A percentile compares a stretch with the other conserved stretches of the same genome.
These are phyloP conservation scores for Chiua virens DNA, from an alignment of 768 basidiomycete species.

Conservation along the genomic window DNA sequence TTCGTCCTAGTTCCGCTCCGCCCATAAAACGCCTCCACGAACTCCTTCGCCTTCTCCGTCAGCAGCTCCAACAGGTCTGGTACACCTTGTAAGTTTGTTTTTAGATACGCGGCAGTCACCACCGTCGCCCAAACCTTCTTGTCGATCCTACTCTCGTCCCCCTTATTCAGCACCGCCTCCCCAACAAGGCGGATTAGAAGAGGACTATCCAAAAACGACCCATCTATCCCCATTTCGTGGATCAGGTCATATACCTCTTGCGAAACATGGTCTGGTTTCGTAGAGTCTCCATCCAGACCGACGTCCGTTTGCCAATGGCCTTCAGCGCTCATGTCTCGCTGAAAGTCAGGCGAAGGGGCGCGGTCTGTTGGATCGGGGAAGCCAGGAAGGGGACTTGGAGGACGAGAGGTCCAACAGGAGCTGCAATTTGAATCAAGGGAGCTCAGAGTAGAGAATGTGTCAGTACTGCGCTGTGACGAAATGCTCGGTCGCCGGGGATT, in stretches of 20 bases:
- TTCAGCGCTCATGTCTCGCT: not conserved
- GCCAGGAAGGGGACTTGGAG: conserved; percentile 21
- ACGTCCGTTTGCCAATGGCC: not conserved
- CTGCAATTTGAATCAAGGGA: conserved; percentile 43
- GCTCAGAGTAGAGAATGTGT: conserved; percentile 49
- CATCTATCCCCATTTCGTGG: conserved; percentile 43
- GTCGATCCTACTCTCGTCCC: conserved; percentile 31
- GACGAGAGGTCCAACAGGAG: conserved; percentile 31
- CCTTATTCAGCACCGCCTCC: conserved; percentile 30
- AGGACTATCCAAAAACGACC: conserved; percentile 43
- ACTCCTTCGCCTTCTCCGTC: conserved; percentile 42
- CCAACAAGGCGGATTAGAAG: conserved; percentile 39
- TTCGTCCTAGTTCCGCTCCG: not conserved
- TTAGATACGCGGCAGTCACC: conserved; percentile 47
- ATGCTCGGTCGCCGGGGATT: conserved; percentile 6
- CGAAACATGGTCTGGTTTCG: conserved; percentile 11
- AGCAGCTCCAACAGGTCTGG: conserved; percentile 45
- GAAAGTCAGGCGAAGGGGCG: conserved; percentile 35
- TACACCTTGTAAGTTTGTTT: conserved; percentile 32
- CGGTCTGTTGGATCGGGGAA: conserved; percentile 29
- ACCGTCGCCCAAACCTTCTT: conserved; percentile 48
- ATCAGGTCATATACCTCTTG: conserved; percentile 38
- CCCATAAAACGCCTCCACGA: conserved; percentile 22
- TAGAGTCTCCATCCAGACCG: not conserved
- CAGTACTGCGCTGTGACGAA: conserved; percentile 29